phyloP scores from a whole-genome alignment of 2,329 filamentous ascomycete species.

The Capronia americana region DNA sequence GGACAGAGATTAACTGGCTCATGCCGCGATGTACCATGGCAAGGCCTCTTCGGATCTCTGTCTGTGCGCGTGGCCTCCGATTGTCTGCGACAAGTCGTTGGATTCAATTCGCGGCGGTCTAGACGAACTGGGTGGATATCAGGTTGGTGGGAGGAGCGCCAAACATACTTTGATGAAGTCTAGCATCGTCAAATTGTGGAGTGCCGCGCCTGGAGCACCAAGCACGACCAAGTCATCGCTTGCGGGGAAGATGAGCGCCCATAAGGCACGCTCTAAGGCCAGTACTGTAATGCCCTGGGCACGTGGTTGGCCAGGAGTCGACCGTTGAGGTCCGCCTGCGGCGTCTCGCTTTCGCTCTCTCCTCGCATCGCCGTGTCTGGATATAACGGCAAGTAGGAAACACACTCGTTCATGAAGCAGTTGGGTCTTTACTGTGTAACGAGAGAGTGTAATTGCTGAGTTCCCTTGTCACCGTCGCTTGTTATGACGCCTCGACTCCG shows the following conservation, averaged over 20 bases:
- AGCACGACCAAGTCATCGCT: neutral
- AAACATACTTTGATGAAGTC: neutral
- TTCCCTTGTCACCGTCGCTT: neutral
- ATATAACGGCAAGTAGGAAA: neutral
- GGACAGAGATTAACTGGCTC: neutral
- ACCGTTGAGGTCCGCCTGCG: neutral
- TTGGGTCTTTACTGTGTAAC: neutral
- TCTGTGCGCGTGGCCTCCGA: neutral
- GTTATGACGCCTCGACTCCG: neutral
- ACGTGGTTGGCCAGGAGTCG: neutral
- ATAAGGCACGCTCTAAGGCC: neutral
- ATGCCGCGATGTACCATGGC: neutral
- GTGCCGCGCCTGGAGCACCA: neutral
- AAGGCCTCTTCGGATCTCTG: neutral
- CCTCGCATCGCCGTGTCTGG: neutral
- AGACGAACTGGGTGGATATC: neutral
- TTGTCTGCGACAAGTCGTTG: neutral
- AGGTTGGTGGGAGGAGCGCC: neutral
- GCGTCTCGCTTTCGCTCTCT: neutral
- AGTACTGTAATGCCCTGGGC: neutral
- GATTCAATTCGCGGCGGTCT: neutral
- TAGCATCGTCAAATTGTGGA: neutral
- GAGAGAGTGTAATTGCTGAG: neutral
- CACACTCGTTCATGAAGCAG: neutral
- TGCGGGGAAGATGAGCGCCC: neutral